Evolutionary conservation across 1,284 basidiomycete species (phyloP).

Genomic region (Mycosarcoma mackinlayi): DNA sequence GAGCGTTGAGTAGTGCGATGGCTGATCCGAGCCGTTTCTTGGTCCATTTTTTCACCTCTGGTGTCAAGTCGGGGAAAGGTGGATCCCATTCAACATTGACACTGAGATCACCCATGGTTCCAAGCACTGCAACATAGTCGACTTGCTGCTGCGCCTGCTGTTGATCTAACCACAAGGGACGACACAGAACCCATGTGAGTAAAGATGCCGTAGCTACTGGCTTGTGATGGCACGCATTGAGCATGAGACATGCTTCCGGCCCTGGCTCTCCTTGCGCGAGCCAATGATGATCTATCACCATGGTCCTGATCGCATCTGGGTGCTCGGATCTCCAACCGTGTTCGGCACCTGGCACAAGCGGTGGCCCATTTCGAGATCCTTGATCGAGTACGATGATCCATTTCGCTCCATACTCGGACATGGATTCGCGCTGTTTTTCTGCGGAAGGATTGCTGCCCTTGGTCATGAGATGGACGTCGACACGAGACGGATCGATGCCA

Average conservation of each 20-base stretch:
- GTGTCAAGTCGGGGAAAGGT: slow-evolving; percentile 51
- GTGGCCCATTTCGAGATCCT: slow-evolving; percentile 51
- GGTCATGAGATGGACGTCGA: slow-evolving; percentile 52
- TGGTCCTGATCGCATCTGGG: slow-evolving; percentile 22
- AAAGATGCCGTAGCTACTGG: slow-evolving; percentile 50
- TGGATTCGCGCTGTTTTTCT: slow-evolving; percentile 23
- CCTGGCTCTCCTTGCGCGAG: slow-evolving; percentile 27
- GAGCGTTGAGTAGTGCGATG: slow-evolving; percentile 56
- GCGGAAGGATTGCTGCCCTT: slow-evolving; percentile 45
- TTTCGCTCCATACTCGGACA: slow-evolving; percentile 33
- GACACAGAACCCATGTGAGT: slow-evolving; percentile 52
- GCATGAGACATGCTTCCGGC: slow-evolving; percentile 48
- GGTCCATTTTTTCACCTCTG: slow-evolving; percentile 53
- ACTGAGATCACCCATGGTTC: slow-evolving; percentile 54
- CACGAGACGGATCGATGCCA: slow-evolving; percentile 19
- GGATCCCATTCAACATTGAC: slow-evolving; percentile 53
- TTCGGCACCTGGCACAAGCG: slow-evolving; percentile 45
- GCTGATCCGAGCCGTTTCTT: slow-evolving; percentile 48
- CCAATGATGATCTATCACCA: slow-evolving; percentile 58
- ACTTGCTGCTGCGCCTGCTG: slow-evolving; percentile 23
- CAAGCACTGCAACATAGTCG: slow-evolving; percentile 55
- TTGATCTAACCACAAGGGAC: slow-evolving; percentile 34
- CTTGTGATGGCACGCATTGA: slow-evolving; percentile 51
- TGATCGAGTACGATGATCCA: slow-evolving; percentile 58
- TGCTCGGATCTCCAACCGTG: slow-evolving; percentile 35